Conservation (phyloP, 148 eudicot species). For the Fagopyrum tataricum region DNA sequence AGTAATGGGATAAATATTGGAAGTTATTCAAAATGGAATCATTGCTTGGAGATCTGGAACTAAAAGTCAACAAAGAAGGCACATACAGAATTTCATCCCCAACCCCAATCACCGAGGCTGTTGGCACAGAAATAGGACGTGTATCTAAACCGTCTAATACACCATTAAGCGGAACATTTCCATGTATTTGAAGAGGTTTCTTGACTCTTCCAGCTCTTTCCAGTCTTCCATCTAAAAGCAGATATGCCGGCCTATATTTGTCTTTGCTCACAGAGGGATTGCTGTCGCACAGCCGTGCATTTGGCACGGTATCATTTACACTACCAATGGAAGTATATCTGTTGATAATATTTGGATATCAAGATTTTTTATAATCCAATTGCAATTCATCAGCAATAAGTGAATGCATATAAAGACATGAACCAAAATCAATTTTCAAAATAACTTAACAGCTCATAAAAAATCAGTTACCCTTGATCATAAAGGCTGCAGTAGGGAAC, state of each 20-base stretch:
- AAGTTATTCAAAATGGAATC: background rate
- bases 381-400: slow-evolving; percentile 5
- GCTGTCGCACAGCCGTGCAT: slow-evolving; percentile 44
- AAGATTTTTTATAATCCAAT: background rate
- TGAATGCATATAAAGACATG: background rate
- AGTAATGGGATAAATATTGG: background rate
- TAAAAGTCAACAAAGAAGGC: background rate
- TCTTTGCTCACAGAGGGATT: slow-evolving; percentile 37
- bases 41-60: background rate
- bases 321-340: slow-evolving; percentile 97
- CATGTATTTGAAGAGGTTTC: slow-evolving; percentile 35
- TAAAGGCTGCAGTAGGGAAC: slow-evolving; percentile 91
- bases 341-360: slow-evolving; percentile 12
- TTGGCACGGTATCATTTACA: slow-evolving; percentile 86
- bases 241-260: slow-evolving; percentile 71
- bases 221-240: slow-evolving; percentile 87
- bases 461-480: slow-evolving; percentile 76
- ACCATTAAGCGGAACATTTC: slow-evolving; percentile 36
- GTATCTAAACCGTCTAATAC: slow-evolving; percentile 37
- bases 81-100: slow-evolving; percentile 96
- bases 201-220: slow-evolving; percentile 94
- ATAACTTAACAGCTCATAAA: background rate
- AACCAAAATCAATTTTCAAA: background rate
- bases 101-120: slow-evolving; percentile 84
- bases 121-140: slow-evolving; percentile 34